Evolutionary conservation across 2,329 filamentous ascomycete species (phyloP), one percentile per base, ranked within the genome.

Genomic region (Salinomyces thailandicus): DNA sequence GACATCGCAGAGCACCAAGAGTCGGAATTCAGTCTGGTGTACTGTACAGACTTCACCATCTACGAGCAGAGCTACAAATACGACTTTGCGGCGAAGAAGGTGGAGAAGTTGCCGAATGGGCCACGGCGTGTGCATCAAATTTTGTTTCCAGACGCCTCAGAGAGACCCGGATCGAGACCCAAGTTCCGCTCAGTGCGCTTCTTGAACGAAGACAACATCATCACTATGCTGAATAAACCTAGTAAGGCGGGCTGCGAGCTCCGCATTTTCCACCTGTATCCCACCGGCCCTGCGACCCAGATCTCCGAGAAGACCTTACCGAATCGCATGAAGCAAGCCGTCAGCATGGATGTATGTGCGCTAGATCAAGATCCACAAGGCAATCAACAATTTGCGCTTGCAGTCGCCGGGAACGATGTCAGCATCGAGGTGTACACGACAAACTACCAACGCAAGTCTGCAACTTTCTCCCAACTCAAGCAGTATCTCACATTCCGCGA

Each of bases 351-450:
- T 34, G 76, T 89, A 33, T 77, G 77, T 41, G 75, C 79, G 39
- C 69, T 95, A 4, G 63, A 72, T 8, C 62, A 71, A 0, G 65
- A 71, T 13, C 62, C 70, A 1, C 64, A 75, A 35, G 74, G 73
- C 35, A 77, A 81, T 41, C 74, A 79, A 31, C 85, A 95, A 60
- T 81, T 85, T 46, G 73, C 81, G 31, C 71, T 94, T 46, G 87
- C 86, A 5, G 76, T 93, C 11, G 82, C 83, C 2, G 81, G 80
- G 6, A 81, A 82, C 49, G 83, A 93, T 57, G 77, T 78, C 42
- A 85, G 84, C 8, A 79, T 94, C 46, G 75, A 75, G 4, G 64
- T 94, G 18, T 81, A 79, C 59, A 87, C 84, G 0, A 64, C 93
- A 39, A 81, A 93, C 46, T 82, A 85, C 54, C 56, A 82, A 51